Base-by-base conservation (phyloP, 2,329 filamentous ascomycete genomes). In the Apiospora koreana region DNA sequence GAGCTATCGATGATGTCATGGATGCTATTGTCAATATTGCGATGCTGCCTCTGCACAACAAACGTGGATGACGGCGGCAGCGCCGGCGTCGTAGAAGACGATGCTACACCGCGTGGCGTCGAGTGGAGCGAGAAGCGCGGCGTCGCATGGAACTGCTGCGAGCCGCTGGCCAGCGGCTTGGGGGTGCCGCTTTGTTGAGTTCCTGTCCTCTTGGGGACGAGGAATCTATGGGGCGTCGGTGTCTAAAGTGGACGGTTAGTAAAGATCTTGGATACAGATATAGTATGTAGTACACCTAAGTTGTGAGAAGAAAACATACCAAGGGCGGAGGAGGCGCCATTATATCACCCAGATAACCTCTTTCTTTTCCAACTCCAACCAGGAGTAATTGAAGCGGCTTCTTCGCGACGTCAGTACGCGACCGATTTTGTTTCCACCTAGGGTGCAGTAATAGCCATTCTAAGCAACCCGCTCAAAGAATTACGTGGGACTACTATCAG, bases 91-190 rank as follows among this genome's bases (percentile, higher is more conserved):
- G 66, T 18, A 23, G 58, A 43, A 10, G 43, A 42, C 5, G 65
- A 50, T 3, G 45, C 25, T 3, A 70, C 65, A 10, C 71, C 68
- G 25, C 74, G 75, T 31, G 77, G 77, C 38, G 77, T 79, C 8
- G 77, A 79, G 65, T 76, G 74, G 48, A 77, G 75, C n/a, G 77
- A 77, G 71, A 80, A 80, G 3, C 77, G 74, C 65, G 78, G 78
- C 28, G 78, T 80, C 1, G 76, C 75, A 10, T 76, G 78, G 68
- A 80, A 80, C 70, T 79, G 78, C 72, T 77, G 77, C 45, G 72
- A 69, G 54, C 76, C 71, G 68, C 66, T 67, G 45, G 74, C 74
- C 54, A 75, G 76, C 4, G 71, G 69, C 45, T 74, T 77, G 16
- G 78, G 78, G n/a, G 76, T 78, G 68, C 76, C 74, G 43, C 67